Conservation (phyloP, 2,329 filamentous ascomycete genomes). For the Fusarium xyrophilum region DNA sequence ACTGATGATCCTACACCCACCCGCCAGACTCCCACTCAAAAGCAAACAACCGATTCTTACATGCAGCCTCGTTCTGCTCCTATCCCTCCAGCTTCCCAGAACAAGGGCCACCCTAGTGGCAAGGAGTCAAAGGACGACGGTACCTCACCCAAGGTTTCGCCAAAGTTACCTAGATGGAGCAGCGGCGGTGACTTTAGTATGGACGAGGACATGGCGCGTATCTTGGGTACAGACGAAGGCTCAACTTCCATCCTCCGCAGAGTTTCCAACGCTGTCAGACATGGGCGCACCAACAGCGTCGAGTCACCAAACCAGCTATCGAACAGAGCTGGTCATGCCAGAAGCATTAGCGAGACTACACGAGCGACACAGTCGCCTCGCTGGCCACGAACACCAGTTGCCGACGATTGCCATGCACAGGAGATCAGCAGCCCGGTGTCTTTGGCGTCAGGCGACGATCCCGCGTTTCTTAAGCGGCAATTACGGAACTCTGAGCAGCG, state of each 20-base stretch:
- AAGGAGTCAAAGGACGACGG: constrained; percentile 57
- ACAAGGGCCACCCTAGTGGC: constrained; percentile 45
- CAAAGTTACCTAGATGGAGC: constrained; percentile 76
- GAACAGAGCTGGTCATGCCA: constrained; percentile 58
- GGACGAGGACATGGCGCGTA: constrained; percentile 94
- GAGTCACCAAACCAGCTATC: constrained; percentile 56
- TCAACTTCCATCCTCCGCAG: constrained; percentile 83
- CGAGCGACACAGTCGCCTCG: constrained; percentile 68
- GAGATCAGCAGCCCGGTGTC: constrained; percentile 78
- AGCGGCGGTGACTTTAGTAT: constrained; percentile 86
- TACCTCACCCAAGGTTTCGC: constrained; percentile 61
- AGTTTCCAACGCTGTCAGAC: constrained; percentile 91
- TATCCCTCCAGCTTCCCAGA: constrained; percentile 51
- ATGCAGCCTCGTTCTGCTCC: constrained; percentile 66
- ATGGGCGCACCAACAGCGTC: constrained; percentile 87
- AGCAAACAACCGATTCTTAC: constrained; percentile 56
- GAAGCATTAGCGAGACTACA: constrained; percentile 73
- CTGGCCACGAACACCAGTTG: constrained; percentile 72
- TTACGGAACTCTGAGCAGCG: constrained; percentile 81
- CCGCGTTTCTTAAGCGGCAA: constrained; percentile 73
- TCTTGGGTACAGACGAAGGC: constrained; percentile 78
- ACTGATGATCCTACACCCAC: constrained; percentile 35
- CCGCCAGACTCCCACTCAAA: constrained; percentile 37
- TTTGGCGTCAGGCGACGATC: constrained; percentile 69
- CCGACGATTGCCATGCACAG: constrained; percentile 60